Evolutionary conservation across 169 alveolate species (phyloP), one percentile per base, ranked within the genome.

Genomic region (Cryptosporidium ryanae): DNA sequence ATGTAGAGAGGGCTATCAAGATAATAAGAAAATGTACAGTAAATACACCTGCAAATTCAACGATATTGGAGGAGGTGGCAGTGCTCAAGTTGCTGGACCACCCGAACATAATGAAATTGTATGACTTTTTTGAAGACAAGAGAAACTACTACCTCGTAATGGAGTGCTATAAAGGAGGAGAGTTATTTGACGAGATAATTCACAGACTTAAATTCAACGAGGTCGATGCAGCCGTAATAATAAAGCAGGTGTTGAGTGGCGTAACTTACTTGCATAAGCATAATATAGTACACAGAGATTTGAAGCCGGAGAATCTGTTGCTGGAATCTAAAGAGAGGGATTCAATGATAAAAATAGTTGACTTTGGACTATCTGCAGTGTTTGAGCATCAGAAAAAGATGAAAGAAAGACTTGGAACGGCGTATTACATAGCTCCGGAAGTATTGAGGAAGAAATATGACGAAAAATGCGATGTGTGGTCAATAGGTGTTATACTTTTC

Each of bases 111-210:
- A 94, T 96, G 48, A 95, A 95, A 71, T 82, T 96, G 32, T 96
- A 92, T 90, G 99, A 96, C 84, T 94, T 95, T 82, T 96, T 94
- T 92, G 96, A 94, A 65, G 98, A 96, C 82, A 64, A 89, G 31
- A 92, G 92, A 82, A 91, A 93, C 67, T 93, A 94, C 82, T 96
- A 95, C 84, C 65, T 96, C 38, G 96, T 96, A 18, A 95, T 96
- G 89, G 99, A 96, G 91, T 91, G 89, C 64, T 95, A 96, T 82
- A 92, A 92, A 59, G 99, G 98, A 25, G 98, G 98, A 21, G 99
- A 97, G 84, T 91, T 97, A 57, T 95, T 96, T 82, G 98, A 95
- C 63, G 95, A 94, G 64, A 95, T 97, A 59, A 90, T 94, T 52
- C 93, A 94, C 70, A 82, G 96, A 90, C 87, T 95, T 43, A 91